Conservation (phyloP, 768 basidiomycete genomes). For the Zangia roseola region DNA sequence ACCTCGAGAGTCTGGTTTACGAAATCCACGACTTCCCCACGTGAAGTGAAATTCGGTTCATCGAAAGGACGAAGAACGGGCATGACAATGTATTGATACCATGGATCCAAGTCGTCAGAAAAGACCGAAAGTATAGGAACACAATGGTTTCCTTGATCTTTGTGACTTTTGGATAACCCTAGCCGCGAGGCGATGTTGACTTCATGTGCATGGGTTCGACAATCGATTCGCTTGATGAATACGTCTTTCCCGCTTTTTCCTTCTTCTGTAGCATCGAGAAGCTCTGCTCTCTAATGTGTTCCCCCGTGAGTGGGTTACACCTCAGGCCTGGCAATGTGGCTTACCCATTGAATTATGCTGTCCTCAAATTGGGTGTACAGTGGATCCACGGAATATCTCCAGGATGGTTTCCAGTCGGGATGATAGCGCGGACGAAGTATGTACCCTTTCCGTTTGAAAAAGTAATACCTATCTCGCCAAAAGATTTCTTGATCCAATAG, state of each 20-base stretch:
- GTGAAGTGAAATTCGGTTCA: slow-evolving; percentile 19
- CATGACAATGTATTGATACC: slow-evolving; percentile 26
- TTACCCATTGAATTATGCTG: slow-evolving; percentile 8
- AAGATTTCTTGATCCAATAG: no score
- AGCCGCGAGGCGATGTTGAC: slow-evolving; percentile 2
- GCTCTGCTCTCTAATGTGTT: neutral
- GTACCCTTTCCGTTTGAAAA: no score
- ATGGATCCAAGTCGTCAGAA: slow-evolving; percentile 5
- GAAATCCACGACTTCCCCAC: slow-evolving; percentile 31
- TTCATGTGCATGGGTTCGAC: slow-evolving; percentile 1
- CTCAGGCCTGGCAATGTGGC: neutral
- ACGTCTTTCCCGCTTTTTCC: neutral
- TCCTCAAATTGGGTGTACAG: slow-evolving; percentile 1
- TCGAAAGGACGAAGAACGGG: slow-evolving; percentile 26
- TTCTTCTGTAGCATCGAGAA: slow-evolving; percentile 11
- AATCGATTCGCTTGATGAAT: slow-evolving; percentile 15
- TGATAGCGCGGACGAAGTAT: no score
- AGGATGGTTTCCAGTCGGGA: slow-evolving; percentile 13
- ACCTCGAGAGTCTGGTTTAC: slow-evolving; percentile 28
- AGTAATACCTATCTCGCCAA: no score
- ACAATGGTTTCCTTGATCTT: slow-evolving; percentile 21
- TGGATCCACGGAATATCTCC: slow-evolving; percentile 7
- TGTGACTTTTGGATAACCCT: neutral
- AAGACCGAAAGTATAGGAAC: slow-evolving; percentile 20
- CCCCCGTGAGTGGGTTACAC: neutral